Conservation (phyloP, 2,329 filamentous ascomycete species). For the Boeremia exigua region DNA sequence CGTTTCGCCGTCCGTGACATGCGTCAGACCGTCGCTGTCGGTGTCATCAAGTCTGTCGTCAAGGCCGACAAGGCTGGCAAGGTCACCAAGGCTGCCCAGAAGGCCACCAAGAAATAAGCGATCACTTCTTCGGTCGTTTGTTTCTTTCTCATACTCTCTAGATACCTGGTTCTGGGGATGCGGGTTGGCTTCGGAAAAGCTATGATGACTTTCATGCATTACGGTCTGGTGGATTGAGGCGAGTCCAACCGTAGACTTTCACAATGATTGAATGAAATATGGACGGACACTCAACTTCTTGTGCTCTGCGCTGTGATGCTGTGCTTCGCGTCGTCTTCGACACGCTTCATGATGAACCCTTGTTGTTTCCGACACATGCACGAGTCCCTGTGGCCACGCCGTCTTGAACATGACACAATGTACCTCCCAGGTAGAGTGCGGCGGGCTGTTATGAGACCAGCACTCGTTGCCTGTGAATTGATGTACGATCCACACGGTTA, state of each 20-base stretch:
- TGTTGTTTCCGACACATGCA: too few species aligned
- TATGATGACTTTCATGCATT: constrained; percentile 49
- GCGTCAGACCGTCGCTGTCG: constrained; percentile 80
- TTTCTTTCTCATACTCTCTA: constrained; percentile 43
- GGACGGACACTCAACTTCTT: constrained; percentile 34
- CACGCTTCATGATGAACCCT: too few species aligned
- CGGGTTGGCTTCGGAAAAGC: constrained; percentile 46
- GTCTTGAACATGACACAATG: too few species aligned
- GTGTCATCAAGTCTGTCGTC: constrained; percentile 80
- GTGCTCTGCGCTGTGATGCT: background rate
- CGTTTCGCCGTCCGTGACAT: constrained; percentile 99
- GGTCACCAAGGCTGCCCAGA: constrained; percentile 57
- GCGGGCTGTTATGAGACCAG: too few species aligned
- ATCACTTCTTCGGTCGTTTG: constrained; percentile 37
- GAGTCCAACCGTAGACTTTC: constrained; percentile 49
- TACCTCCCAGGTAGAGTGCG: too few species aligned
- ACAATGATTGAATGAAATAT: constrained; percentile 49
- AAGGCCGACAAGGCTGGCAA: constrained; percentile 59
- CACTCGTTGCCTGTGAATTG: too few species aligned
- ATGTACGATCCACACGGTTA: too few species aligned
- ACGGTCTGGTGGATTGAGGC: constrained; percentile 43
- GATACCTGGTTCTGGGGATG: constrained; percentile 48
- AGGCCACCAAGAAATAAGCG: constrained; percentile 53
- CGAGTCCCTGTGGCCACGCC: too few species aligned
- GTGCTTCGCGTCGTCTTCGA: background rate